Evolutionary conservation across 116 monocot species (phyloP).

Genomic region (Cymodocea nodosa): DNA sequence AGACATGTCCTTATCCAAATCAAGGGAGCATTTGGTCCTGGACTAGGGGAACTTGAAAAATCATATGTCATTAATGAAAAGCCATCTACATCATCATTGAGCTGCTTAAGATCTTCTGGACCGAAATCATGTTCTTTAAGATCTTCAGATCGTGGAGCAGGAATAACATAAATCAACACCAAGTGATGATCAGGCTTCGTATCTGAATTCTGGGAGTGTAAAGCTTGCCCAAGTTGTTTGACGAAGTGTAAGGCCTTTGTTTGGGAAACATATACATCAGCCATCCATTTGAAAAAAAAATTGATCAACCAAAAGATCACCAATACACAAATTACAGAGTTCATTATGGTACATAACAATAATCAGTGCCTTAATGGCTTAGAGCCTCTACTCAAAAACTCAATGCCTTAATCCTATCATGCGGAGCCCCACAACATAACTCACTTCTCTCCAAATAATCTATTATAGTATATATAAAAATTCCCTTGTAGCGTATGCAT

Average conservation of each 20-base stretch:
- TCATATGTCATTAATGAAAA: slow-evolving; percentile 99
- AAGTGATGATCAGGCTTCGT: slow-evolving; percentile 27
- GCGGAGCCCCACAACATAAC: too few species aligned
- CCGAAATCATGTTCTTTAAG: slow-evolving; percentile 69
- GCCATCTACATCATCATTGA: slow-evolving; percentile 65
- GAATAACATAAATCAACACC: slow-evolving; percentile 73
- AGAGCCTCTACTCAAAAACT: too few species aligned
- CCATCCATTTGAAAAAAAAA: too few species aligned
- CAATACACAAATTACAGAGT: too few species aligned
- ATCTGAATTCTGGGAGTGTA: slow-evolving; percentile 51
- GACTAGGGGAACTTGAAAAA: slow-evolving; percentile 68
- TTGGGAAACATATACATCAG: not conserved
- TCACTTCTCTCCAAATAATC: too few species aligned
- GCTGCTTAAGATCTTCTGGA: slow-evolving; percentile 47
- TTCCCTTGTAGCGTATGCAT: too few species aligned
- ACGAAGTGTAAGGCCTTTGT: slow-evolving; percentile 62
- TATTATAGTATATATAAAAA: too few species aligned
- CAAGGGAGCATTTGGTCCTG: slow-evolving; percentile 91
- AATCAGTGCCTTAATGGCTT: too few species aligned
- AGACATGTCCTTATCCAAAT: slow-evolving; percentile 59
- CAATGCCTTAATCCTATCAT: too few species aligned
- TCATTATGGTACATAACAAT: too few species aligned
- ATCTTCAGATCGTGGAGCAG: slow-evolving; percentile 52
- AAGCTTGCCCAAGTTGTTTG: slow-evolving; percentile 41
- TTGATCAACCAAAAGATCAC: too few species aligned